A percentile compares a stretch with the other conserved stretches of the same genome.
Evolutionary conservation across 345 rosid species (phyloP).

Genomic region (Lepidium aucheri): DNA sequence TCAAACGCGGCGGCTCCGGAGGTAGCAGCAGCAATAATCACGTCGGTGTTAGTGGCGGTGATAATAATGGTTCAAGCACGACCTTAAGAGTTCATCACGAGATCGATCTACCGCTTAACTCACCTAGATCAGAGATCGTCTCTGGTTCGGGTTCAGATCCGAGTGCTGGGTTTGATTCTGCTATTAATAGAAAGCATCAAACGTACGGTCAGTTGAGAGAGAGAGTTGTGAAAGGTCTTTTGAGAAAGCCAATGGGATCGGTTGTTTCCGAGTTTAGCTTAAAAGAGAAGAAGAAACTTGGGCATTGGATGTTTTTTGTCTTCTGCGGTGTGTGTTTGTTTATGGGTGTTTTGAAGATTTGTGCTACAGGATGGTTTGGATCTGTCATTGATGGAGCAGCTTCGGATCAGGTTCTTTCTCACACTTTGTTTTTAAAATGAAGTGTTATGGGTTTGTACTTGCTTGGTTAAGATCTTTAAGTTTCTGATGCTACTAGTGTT

Average conservation of each 20-base stretch:
- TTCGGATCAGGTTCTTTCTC: conserved; percentile 36
- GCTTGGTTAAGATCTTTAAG: not conserved
- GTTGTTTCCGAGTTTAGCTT: conserved; percentile 51
- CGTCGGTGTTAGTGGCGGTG: not conserved
- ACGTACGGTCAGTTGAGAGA: conserved; percentile 33
- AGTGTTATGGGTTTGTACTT: too few species aligned
- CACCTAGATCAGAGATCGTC: conserved; percentile 71
- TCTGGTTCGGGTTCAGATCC: conserved; percentile 22
- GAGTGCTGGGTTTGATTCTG: conserved; percentile 33
- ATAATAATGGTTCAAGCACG: not conserved
- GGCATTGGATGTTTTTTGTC: conserved; percentile 76
- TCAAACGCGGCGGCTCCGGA: conserved; percentile 58
- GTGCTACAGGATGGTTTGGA: conserved; percentile 88
- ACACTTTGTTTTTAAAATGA: too few species aligned
- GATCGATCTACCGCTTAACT: conserved; percentile 60
- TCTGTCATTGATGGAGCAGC: conserved; percentile 61
- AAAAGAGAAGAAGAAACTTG: conserved; percentile 65
- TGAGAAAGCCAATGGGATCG: conserved; percentile 55
- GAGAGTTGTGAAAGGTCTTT: conserved; percentile 40
- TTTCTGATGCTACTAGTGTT: not conserved
- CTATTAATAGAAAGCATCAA: conserved; percentile 31
- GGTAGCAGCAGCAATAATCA: conserved; percentile 9
- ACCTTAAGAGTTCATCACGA: conserved; percentile 47
- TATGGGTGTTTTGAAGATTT: conserved; percentile 78
- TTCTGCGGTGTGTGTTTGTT: conserved; percentile 84